Base-by-base conservation (phyloP, 352 stramenopile species). In the Pythium plurisporium region DNA sequence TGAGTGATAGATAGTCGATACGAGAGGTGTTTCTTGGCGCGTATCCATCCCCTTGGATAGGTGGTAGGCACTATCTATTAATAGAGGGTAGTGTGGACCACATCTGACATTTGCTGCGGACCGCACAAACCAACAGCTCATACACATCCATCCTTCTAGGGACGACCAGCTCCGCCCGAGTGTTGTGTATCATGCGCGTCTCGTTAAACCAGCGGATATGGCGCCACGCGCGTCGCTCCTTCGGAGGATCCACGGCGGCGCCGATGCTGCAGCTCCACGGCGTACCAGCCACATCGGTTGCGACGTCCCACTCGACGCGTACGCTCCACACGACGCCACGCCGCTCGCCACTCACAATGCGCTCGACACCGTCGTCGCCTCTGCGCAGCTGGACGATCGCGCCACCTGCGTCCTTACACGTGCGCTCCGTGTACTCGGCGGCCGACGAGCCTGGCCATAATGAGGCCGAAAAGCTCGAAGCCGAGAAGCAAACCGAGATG, bases 131-230 rank as follows among this genome's bases (percentile, higher is more conserved):
- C 45, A 53, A 43, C 31, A 46, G 45, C 38, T 45, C 44, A 37
- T 63, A 46, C 37, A 63, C 55, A 38, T 12, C 41, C 55, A 56
- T 27, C 17, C 22, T 48, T 43, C 38, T 29, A 42, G 15, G 17
- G 11, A 26, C 14, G 49, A 31, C 30, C 17, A 42, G 19, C n/a
- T 22, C 25, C 20, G 5, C 10, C 5, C 22, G 34, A n/a, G n/a
- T 31, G 23, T 9, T 10, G 26, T 19, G 36, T 9, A 43, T 14
- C 36, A 67, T 62, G 60, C 60, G 60, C 36, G 46, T 67, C 36
- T 33, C 55, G 52, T 56, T 62, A 43, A 67, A 62, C 46, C 60
- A 58, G 45, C 52, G 60, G 52, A 62, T 62, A 67, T 67, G 60
- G 60, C 37, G 23, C 36, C 59, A 45, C 34, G 44, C 45, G n/a